Evolutionary conservation across 2,329 filamentous ascomycete species (phyloP), one percentile per base, ranked within the genome.

Genomic region (Calonectria montana): DNA sequence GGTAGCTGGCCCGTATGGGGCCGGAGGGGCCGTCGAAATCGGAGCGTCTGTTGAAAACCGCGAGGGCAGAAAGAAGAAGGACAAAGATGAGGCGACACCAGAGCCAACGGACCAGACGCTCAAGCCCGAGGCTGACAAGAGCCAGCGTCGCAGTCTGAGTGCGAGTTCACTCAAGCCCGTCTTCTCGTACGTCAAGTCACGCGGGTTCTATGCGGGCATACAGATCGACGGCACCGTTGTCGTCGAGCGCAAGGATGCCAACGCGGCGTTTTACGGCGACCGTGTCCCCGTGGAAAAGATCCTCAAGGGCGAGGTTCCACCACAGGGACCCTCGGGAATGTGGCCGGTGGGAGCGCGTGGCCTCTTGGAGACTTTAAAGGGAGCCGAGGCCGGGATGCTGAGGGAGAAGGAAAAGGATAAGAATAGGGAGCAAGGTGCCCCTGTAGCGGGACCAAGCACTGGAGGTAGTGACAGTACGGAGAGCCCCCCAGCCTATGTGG

Each of bases 201-300:
- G 95, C 65, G 96, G 96, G 5, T 91, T 98, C 76, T 98, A 97
- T 79, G 95, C 94, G 1, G 95, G 95, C 35, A 90, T 97, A 1
- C 94, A 96, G 78, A 89, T 97, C 39, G 95, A 98, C 79, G 96
- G 96, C 29, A 97, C 95, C 0, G 90, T 97, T 13, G 88, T 98
- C 61, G 94, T 96, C 29, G 94, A 97, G 83, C 91, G 95, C 63
- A 92, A 90, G n/a, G 94, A 96, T 70, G 96, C 96, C 80, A 98
- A 98, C 79, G 93, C 94, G 65, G 90, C 90, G 7, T 98, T 98
- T 80, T 98, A 97, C 81, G 93, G 93, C 25, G 87, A 93, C n/a
- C 76, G 80, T 5, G 79, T 90, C 27, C 76, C 84, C 0, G 87
- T 86, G 1, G 82, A 85, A 27, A 83, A 83, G 71, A 89, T 90